These are phyloP conservation scores for Boletellus sp. DNA, from an alignment of 768 basidiomycete species.

Conservation along the genomic window DNA sequence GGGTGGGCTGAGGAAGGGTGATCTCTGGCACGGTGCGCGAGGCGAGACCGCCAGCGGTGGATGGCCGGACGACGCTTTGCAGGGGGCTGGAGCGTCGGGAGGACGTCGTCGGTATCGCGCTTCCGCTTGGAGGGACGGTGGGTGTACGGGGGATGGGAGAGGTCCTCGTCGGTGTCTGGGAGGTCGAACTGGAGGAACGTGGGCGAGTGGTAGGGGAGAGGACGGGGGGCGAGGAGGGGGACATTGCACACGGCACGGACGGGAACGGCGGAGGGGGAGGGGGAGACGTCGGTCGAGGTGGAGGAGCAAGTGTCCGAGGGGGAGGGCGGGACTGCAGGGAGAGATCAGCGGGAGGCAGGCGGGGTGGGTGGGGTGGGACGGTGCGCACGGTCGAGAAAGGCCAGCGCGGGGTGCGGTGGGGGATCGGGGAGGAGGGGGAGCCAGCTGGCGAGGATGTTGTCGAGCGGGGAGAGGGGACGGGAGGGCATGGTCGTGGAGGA, in stretches of 20 bases:
- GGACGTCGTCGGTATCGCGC: slow-evolving; percentile 28
- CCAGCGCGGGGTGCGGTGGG: neutral
- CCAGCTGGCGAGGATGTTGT: slow-evolving; percentile 13
- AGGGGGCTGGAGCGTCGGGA: slow-evolving; percentile 13
- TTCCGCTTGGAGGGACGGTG: slow-evolving; percentile 53
- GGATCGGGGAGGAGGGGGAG: neutral
- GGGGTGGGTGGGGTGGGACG: neutral
- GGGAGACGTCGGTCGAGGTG: slow-evolving; percentile 19
- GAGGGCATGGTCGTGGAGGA: neutral
- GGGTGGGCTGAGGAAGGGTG: neutral
- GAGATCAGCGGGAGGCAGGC: neutral
- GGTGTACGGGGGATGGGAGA: slow-evolving; percentile 68
- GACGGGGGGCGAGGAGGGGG: slow-evolving; percentile 65
- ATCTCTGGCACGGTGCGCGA: slow-evolving; percentile 7
- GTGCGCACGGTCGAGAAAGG: neutral
- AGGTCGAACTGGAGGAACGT: slow-evolving; percentile 65
- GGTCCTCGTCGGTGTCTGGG: slow-evolving; percentile 66
- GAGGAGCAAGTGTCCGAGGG: slow-evolving; percentile 39
- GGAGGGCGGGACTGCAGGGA: slow-evolving; percentile 38
- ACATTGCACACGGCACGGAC: slow-evolving; percentile 59
- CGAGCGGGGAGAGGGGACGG: slow-evolving; percentile 21
- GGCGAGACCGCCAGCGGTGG: slow-evolving; percentile 19
- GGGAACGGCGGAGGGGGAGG: slow-evolving; percentile 22
- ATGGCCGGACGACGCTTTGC: slow-evolving; percentile 25
- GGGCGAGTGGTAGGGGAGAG: slow-evolving; percentile 67